Base-by-base conservation (phyloP, 2,329 filamentous ascomycete species). In the Xylariaceae sp. region DNA sequence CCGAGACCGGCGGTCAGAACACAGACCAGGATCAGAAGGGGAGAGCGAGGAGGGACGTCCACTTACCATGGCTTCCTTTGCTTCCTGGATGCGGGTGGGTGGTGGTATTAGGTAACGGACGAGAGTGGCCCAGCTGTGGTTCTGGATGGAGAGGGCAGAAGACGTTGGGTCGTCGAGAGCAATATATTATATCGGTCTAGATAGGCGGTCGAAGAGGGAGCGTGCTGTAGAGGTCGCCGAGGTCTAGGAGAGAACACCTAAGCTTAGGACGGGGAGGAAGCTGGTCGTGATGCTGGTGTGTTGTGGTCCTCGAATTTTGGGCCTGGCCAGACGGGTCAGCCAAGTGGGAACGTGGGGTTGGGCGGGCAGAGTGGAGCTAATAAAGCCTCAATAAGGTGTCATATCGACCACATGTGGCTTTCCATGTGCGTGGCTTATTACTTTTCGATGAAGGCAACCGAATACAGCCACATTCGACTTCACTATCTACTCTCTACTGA, bases 271-370 rank as follows among this genome's bases (percentile, higher is more conserved):
- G n/a, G n/a, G n/a, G n/a, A n/a, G n/a, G n/a, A n/a, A n/a, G n/a
- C 23, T 26, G 36, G 31, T 42, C 26, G 27, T 22, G 24, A 31
- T 15, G 15, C 21, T 22, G 23, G 19, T 31, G 30, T 23, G n/a
- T 23, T 8, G 18, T 17, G 27, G 31, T 45, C 44, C 41, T 46
- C 38, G 40, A 46, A 46, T 42, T 43, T 46, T 46, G 40, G 43
- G 39, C 43, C 40, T 45, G 38, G 42, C 6, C 12, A 8, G 14
- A 9, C 10, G 27, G 9, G 17, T 29, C 9, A 23, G 27, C 11
- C 5, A n/a, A 15, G 14, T 8, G 15, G 13, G 12, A 29, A 29
- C 9, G 17, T 17, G 27, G 27, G 14, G 10, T 17, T 17, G 14
- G 27, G 27, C 15, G 14, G 17, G 17, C 21, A 23, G n/a, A 24